phyloP scores from a whole-genome alignment of 202 grass and related monocot species.

The Zoysia matrella region DNA sequence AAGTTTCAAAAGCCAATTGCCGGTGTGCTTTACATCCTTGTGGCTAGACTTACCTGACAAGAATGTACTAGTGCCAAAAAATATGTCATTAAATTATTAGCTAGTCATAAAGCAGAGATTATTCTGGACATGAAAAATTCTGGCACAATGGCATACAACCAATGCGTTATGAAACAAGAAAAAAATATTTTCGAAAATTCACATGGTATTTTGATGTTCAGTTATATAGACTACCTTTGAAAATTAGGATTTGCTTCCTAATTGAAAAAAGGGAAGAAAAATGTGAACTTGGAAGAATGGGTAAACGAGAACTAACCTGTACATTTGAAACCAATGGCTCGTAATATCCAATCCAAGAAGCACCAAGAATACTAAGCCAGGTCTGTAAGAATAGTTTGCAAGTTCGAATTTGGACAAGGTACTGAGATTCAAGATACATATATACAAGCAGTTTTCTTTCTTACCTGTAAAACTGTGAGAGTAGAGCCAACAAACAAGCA shows the following conservation, averaged over 20 bases:
- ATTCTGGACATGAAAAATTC: constrained; percentile 2
- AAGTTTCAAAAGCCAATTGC: constrained; percentile 83
- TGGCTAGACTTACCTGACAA: constrained; percentile 93
- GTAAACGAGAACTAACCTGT: constrained; percentile 63
- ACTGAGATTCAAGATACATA: constrained; percentile 23
- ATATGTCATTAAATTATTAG: constrained; percentile 34
- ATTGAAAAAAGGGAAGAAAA: constrained; percentile 34
- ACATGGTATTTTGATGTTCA: constrained; percentile 1
- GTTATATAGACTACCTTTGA: neutral
- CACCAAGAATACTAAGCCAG: constrained; percentile 86
- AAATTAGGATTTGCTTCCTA: constrained; percentile 2
- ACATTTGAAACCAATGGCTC: constrained; percentile 98
- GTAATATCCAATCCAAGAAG: constrained; percentile 92
- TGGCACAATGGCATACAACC: constrained; percentile 3
- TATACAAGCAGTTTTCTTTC: constrained; percentile 3
- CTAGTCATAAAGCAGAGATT: constrained; percentile 7
- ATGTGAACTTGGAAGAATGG: constrained; percentile 12
- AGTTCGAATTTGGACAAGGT: neutral
- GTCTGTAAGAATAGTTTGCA: constrained; percentile 58
- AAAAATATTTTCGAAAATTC: neutral
- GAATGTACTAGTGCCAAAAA: constrained; percentile 67
- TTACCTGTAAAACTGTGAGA: constrained; percentile 97
- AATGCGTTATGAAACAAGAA: constrained; percentile 1
- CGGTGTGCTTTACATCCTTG: constrained; percentile 88
- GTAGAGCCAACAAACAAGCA: constrained; percentile 53